These are phyloP conservation scores for Hanseniaspora guilliermondii DNA, from an alignment of 805 yeast genomes.

Conservation along the genomic window DNA sequence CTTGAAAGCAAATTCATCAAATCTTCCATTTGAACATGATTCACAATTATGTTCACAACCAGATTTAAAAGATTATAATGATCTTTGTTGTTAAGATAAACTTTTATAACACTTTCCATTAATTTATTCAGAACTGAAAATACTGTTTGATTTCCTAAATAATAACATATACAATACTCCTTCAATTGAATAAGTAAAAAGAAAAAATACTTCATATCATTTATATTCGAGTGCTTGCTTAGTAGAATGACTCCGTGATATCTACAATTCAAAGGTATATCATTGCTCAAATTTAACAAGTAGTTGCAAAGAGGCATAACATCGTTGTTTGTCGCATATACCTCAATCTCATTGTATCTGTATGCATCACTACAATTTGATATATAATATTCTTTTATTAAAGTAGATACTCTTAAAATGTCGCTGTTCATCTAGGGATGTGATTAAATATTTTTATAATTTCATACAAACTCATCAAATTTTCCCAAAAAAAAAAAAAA, in stretches of 20 bases:
- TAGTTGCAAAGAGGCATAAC: background rate
- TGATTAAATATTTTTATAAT: background rate
- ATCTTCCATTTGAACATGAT: background rate
- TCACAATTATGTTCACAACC: background rate
- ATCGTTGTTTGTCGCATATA: background rate
- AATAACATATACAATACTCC: background rate
- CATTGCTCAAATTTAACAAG: background rate
- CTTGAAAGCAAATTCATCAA: no score
- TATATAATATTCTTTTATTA: background rate
- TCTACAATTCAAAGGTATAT: background rate
- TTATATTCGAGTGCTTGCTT: background rate
- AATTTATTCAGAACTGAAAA: background rate
- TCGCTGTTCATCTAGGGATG: background rate
- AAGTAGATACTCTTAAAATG: background rate
- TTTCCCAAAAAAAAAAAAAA: no score
- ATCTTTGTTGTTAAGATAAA: background rate
- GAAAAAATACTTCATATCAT: background rate
- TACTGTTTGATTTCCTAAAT: background rate
- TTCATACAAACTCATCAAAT: no score
- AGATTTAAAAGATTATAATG: background rate
- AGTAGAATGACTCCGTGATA: background rate
- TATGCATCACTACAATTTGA: background rate
- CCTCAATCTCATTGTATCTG: background rate
- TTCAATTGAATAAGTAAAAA: background rate
- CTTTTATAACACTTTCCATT: background rate